Evolutionary conservation across 805 yeast species (phyloP).

Genomic region (Starmerella vitae): DNA sequence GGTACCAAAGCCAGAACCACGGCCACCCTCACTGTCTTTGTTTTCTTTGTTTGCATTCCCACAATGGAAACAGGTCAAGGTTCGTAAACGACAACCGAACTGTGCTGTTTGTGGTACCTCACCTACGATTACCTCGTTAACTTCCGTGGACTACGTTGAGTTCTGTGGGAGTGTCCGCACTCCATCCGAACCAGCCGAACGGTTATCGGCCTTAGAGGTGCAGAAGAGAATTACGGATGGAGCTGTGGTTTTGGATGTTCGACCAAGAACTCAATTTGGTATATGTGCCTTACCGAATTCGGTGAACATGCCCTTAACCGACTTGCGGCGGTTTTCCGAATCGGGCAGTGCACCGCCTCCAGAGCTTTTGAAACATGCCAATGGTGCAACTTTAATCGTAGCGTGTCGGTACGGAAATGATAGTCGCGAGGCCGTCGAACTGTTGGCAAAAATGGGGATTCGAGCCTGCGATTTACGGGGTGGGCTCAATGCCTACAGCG

Average conservation of each 20-base stretch:
- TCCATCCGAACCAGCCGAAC: conserved; percentile 30
- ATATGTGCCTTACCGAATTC: conserved; percentile 51
- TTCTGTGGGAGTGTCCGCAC: conserved; percentile 60
- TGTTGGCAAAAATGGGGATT: conserved; percentile 38
- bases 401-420: conserved; percentile 87
- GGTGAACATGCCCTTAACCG: conserved; percentile 48
- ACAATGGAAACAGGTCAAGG: conserved; percentile 53
- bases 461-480: conserved; percentile 60
- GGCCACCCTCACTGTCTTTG: conserved; percentile 44
- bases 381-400: conserved; percentile 37
- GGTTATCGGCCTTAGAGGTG: conserved; percentile 22
- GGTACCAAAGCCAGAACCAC: conserved; percentile 30
- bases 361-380: not conserved
- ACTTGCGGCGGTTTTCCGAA: conserved; percentile 29
- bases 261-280: conserved; percentile 63
- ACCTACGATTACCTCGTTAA: conserved; percentile 41
- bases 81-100: conserved; percentile 49
- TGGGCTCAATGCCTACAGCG: conserved; percentile 60
- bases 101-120: conserved; percentile 55
- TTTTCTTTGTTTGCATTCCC: conserved; percentile 44
- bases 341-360: conserved; percentile 21
- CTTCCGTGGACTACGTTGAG: conserved; percentile 43
- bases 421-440: conserved; percentile 60
- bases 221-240: conserved; percentile 5
- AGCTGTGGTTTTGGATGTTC: conserved; percentile 52